These are phyloP conservation scores for Dactylellina leptospora DNA, from an alignment of 2,329 filamentous ascomycete genomes.

Conservation along the genomic window DNA sequence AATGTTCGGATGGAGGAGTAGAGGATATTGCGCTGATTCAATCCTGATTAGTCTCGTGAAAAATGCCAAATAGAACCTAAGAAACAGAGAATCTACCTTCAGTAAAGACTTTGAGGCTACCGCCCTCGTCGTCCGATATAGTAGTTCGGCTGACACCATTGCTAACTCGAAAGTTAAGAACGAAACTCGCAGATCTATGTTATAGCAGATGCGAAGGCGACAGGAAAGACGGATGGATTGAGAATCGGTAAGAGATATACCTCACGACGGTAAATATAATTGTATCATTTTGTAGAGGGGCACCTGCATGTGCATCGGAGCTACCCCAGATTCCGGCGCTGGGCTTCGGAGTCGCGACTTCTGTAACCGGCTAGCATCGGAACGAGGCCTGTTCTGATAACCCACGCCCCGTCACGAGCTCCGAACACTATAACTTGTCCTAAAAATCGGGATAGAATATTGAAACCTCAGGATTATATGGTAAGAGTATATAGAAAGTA, in stretches of 20 bases:
- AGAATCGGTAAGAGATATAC: background rate
- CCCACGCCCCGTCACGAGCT: constrained; percentile 10
- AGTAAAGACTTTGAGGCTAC: constrained; percentile 32
- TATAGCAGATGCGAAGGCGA: background rate
- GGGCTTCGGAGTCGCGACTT: constrained; percentile 43
- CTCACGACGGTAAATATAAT: constrained; percentile 13
- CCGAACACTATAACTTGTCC: background rate
- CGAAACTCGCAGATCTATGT: too few relatives aligned
- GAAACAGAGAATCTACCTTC: constrained; percentile 32
- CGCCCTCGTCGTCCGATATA: constrained; percentile 39
- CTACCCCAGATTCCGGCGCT: constrained; percentile 50
- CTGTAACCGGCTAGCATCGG: constrained; percentile 53
- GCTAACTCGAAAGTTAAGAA: background rate
- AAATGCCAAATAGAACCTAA: too few relatives aligned
- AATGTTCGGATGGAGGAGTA: constrained; percentile 48
- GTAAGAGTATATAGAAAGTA: background rate
- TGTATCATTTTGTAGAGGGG: constrained; percentile 14
- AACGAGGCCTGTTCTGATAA: constrained; percentile 31
- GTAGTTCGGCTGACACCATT: constrained; percentile 34
- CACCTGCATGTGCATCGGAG: constrained; percentile 33
- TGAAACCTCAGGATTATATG: constrained; percentile 15
- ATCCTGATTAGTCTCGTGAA: background rate
- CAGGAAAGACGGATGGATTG: constrained; percentile 2
- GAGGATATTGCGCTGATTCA: constrained; percentile 32
- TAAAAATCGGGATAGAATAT: background rate